A percentile compares a stretch with the other conserved stretches of the same genome.
These are phyloP conservation scores for Lasiosphaeris hirsuta DNA, from an alignment of 495 filamentous ascomycete species.

Conservation along the genomic window DNA sequence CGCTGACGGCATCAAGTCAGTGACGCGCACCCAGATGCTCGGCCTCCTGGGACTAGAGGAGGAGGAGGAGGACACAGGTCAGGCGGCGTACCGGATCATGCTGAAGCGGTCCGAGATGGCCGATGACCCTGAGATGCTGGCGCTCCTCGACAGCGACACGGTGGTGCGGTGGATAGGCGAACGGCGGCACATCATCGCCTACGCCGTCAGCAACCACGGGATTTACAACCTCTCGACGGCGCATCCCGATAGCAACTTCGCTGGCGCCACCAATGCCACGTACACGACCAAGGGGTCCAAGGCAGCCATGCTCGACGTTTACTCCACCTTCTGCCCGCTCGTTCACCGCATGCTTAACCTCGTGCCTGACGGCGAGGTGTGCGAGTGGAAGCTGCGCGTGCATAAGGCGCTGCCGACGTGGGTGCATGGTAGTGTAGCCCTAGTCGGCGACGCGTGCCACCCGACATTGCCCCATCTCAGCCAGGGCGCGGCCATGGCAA, in stretches of 20 bases:
- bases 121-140: slow-evolving; percentile 63
- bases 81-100: slow-evolving; percentile 86
- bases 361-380: slow-evolving; percentile 78
- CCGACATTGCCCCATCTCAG: slow-evolving; percentile 72
- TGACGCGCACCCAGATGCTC: slow-evolving; percentile 61
- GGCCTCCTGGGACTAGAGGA: slow-evolving; percentile 49
- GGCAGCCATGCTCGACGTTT: slow-evolving; percentile 62
- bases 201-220: slow-evolving; percentile 67
- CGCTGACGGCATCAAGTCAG: slow-evolving; percentile 70
- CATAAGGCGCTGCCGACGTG: slow-evolving; percentile 69
- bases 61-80: slow-evolving; percentile 65
- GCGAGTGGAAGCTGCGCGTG: slow-evolving; percentile 74
- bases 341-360: slow-evolving; percentile 70
- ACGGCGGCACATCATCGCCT: slow-evolving; percentile 78
- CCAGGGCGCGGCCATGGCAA: slow-evolving; percentile 83
- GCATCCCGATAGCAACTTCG: slow-evolving; percentile 73
- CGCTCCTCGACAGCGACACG: slow-evolving; percentile 61
- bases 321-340: slow-evolving; percentile 66
- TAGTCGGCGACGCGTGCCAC: slow-evolving; percentile 77
- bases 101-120: slow-evolving; percentile 64
- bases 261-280: slow-evolving; percentile 65
- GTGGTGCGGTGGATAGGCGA: slow-evolving; percentile 78
- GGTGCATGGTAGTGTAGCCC: slow-evolving; percentile 62
- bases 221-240: slow-evolving; percentile 78
- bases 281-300: slow-evolving; percentile 76